Base-by-base conservation (phyloP, 306 rosid genomes). In the Gillenia trifoliata region DNA sequence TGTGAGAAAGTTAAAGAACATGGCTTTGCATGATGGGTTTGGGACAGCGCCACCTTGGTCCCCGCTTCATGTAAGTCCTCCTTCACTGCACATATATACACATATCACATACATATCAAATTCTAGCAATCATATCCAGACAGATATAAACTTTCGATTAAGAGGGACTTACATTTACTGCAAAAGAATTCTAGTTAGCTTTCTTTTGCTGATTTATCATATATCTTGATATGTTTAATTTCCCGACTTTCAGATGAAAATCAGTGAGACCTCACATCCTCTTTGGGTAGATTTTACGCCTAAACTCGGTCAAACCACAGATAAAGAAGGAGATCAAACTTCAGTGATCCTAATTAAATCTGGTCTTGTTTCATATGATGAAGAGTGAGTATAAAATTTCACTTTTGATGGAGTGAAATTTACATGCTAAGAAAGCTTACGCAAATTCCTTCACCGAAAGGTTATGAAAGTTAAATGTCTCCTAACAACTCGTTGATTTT, bases 201-300 rank as follows among this genome's bases (percentile, higher is more conserved):
- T 30, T 1, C 4, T 64, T 47, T 50, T 8, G 68, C 59, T 75
- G 30, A 75, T 38, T 25, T 40, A 26, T 40, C 31, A 9, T 70
- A 28, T 77, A 30, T 62, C 11, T 28, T 33, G 25, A 6, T 22
- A 2, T 7, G 31, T 49, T 22, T 25, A 19, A 2, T 64, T 33
- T 28, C 41, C 11, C 29, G n/a, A 69, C 41, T 73, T 78, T 69
- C 89, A 93, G 97, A 85, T 89, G 94, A 89, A 87, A 54, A 77
- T 89, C 72, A 85, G 85, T 76, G 98, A 91, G 77, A 80, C 62
- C 78, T 84, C 92, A 23, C 94, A 85, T 67, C 83, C 96, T 80
- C 36, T 86, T 79, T 93, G 98, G 98, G 73, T 84, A 31, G 87
- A 85, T 31, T 69, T 91, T 71, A 76, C 81, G 25, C 86, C 91